Percentiles rank a stretch among this genome's conserved stretches.
Conservation (phyloP, 2,329 filamentous ascomycete genomes). For the Thyridium curvatum region DNA sequence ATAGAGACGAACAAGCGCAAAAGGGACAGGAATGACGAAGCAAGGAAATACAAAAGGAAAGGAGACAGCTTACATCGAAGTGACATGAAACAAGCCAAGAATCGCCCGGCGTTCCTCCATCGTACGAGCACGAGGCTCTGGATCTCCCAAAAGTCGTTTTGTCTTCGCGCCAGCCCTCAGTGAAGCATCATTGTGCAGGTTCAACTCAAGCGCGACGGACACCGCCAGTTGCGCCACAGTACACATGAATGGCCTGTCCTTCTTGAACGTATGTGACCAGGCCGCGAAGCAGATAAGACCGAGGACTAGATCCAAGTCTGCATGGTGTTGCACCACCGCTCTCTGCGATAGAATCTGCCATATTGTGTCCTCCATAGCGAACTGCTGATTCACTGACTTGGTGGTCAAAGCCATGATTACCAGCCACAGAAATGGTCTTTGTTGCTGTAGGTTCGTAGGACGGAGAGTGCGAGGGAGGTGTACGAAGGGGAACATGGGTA, state of each 20-base stretch:
- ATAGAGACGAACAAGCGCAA: neutral
- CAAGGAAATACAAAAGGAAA: neutral
- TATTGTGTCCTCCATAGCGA: slow-evolving; percentile 9
- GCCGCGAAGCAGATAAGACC: slow-evolving; percentile 6
- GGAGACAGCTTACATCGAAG: slow-evolving; percentile 14
- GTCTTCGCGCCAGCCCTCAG: neutral
- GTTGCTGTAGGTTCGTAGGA: no score
- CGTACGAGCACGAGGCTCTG: neutral
- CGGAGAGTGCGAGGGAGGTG: no score
- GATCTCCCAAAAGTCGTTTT: neutral
- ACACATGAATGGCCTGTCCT: slow-evolving; percentile 17
- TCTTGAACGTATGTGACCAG: slow-evolving; percentile 18
- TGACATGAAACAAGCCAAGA: slow-evolving; percentile 11
- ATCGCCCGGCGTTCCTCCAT: slow-evolving; percentile 7
- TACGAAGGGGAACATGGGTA: no score
- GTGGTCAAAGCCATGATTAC: slow-evolving; percentile 8
- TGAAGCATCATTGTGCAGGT: slow-evolving; percentile 12
- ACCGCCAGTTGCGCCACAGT: slow-evolving; percentile 16
- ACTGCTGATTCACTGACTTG: slow-evolving; percentile 2
- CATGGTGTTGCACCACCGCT: slow-evolving; percentile 5
- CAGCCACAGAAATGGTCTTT: no score
- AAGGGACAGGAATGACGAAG: neutral
- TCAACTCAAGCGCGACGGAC: slow-evolving; percentile 15
- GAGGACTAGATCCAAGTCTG: slow-evolving; percentile 5
- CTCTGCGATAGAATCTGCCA: slow-evolving; percentile 7